A percentile compares a stretch with the other conserved stretches of the same genome.
Conservation (phyloP, 2,329 filamentous ascomycete species). For the Fusarium phyllophilum region DNA sequence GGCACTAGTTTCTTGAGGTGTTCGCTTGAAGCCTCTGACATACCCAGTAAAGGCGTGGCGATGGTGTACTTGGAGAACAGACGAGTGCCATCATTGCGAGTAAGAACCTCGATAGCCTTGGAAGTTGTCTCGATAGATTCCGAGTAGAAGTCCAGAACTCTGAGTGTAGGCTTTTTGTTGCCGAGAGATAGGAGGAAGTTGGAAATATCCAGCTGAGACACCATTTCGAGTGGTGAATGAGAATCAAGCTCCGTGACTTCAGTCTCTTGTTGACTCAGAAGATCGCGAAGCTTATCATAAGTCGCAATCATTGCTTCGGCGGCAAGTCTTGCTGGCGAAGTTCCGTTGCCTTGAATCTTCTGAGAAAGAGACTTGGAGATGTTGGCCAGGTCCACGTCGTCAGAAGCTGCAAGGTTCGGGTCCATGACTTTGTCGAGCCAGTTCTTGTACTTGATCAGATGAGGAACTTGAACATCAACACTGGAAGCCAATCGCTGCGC, state of each 20-base stretch:
- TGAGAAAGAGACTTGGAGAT: neutral
- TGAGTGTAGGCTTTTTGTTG: neutral
- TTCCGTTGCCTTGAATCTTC: neutral
- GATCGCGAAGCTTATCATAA: neutral
- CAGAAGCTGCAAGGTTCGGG: neutral
- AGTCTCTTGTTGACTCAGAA: neutral
- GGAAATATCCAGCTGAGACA: neutral
- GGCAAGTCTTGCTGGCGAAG: neutral
- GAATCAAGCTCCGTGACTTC: neutral
- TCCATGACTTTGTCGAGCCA: neutral
- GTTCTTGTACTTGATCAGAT: neutral
- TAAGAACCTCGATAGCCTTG: neutral
- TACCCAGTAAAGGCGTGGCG: neutral
- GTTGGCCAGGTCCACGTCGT: neutral
- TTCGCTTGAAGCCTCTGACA: neutral
- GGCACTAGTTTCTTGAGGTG: neutral
- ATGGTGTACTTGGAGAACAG: neutral
- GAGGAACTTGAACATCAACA: neutral
- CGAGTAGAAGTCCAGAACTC: neutral
- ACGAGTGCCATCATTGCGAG: neutral
- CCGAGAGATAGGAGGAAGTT: neutral
- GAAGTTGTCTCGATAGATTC: neutral
- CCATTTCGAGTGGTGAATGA: neutral
- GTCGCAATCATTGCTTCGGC: neutral
- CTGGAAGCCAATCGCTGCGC: neutral